Evolutionary conservation across 257 asterid species (phyloP).

Genomic region (Przewalskia tangutica): DNA sequence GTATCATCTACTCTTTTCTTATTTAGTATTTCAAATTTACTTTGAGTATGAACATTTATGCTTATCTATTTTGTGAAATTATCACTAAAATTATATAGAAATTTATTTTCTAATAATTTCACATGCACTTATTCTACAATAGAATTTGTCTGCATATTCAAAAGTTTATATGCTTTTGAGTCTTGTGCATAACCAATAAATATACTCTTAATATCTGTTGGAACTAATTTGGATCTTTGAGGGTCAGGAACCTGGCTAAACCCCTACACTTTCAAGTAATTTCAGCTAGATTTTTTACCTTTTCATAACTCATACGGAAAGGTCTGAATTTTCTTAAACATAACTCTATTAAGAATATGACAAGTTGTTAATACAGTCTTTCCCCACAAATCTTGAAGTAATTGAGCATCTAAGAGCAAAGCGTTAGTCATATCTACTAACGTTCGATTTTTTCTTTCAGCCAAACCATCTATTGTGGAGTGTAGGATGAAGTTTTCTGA

Average conservation of each 20-base stretch:
- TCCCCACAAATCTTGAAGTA: too few species aligned
- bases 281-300: not conserved
- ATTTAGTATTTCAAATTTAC: too few species aligned
- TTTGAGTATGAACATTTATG: too few species aligned
- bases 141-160: not conserved
- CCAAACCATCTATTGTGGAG: not conserved
- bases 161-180: not conserved
- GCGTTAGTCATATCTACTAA: not conserved
- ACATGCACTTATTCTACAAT: not conserved
- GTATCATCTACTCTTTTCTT: not conserved
- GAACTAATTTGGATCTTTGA: not conserved
- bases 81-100: not conserved
- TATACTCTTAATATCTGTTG: too few species aligned
- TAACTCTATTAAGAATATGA: too few species aligned
- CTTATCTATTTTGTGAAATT: too few species aligned
- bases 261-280: not conserved
- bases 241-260: not conserved
- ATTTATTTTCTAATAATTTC: not conserved
- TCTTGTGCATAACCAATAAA: not conserved
- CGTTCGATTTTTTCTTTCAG: too few species aligned
- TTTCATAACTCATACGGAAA: not conserved
- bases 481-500: not conserved
- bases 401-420: too few species aligned
- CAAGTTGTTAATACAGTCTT: too few species aligned
- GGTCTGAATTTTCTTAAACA: not conserved